Evolutionary conservation across 73 alveolate genomes (phyloP).

Genomic region (Tetrahymena thermophila): DNA sequence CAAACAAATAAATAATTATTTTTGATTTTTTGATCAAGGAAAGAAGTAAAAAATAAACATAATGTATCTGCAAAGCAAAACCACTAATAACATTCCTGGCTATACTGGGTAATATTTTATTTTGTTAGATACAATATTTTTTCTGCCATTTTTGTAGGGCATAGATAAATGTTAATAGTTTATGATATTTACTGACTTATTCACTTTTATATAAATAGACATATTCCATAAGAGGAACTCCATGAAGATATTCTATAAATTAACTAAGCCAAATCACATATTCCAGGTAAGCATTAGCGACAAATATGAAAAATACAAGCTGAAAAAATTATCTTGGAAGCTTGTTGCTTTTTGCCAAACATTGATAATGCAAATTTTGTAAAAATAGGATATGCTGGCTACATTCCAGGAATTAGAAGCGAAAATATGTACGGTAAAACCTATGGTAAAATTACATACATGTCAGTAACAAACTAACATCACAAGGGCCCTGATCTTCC

Average conservation of each 20-base stretch:
- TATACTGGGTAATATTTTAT: neutral
- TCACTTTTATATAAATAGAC: neutral
- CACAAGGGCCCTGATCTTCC: constrained; percentile 36
- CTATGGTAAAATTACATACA: constrained; percentile 13
- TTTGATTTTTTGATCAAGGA: neutral
- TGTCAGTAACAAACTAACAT: constrained; percentile 16
- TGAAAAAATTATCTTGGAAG: neutral
- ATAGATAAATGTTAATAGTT: neutral
- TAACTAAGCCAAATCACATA: neutral
- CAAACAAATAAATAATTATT: neutral
- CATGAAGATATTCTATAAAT: neutral
- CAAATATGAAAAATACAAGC: neutral
- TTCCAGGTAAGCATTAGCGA: neutral
- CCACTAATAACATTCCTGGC: neutral
- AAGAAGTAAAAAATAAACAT: neutral
- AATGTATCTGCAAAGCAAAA: neutral
- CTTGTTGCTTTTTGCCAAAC: neutral
- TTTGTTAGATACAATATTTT: neutral
- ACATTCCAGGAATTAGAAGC: constrained; percentile 27
- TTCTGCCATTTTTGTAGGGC: neutral
- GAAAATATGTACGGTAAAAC: constrained; percentile 21
- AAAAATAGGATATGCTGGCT: constrained; percentile 35
- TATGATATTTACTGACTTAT: neutral
- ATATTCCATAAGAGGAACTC: neutral
- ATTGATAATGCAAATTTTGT: neutral